Base-by-base conservation (phyloP, 495 filamentous ascomycete species). In the Hyaloscypha bicolor region DNA sequence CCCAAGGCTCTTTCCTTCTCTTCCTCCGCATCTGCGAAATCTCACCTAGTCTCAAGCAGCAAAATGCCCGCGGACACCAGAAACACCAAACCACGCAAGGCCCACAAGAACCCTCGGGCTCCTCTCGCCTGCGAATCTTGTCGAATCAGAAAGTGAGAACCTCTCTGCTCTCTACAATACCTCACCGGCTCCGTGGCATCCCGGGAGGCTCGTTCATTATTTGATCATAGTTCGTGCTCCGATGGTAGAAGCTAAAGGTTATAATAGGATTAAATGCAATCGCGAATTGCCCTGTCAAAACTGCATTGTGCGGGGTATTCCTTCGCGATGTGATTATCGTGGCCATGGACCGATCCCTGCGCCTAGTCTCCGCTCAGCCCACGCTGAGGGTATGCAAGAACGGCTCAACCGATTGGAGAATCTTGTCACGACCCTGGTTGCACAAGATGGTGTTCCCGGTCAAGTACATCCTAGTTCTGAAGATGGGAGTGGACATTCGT, bases 211-310 rank as follows among this genome's bases (percentile, higher is more conserved):
- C 25, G 25, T 25, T 25, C 25, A 25, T 25, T 1, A 25, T 25
- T 25, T 25, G 2, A 25, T 25, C 25, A 25, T 25, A 1, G 25
- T 2, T 25, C 25, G 25, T 25, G 2, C 25, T 25, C 25, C 25
- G 25, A 25, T 25, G 25, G 25, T 25, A 25, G 25, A 25, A 25
- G 39, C 64, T 75, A n/a, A 66, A 16, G n/a, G 62, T 2, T 1
- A 31, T 25, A 29, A 19, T 33, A 80, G 80, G 48, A 45, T 79
- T 30, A 79, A 79, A 74, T 82, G 80, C 61, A 75, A 82, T 53
- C 71, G 78, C 4, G 72, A 77, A 60, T 30, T 68, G 30, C 79
- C 80, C 9, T 81, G 79, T 63, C 69, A 76, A 25, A 76, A 74
- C 29, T 83, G 79, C 59, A 70, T 53, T 6, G 71, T 73, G 9